Conservation (phyloP, 371 early-diverging fungal genomes). For the Polyrhizophydium stewartii region DNA sequence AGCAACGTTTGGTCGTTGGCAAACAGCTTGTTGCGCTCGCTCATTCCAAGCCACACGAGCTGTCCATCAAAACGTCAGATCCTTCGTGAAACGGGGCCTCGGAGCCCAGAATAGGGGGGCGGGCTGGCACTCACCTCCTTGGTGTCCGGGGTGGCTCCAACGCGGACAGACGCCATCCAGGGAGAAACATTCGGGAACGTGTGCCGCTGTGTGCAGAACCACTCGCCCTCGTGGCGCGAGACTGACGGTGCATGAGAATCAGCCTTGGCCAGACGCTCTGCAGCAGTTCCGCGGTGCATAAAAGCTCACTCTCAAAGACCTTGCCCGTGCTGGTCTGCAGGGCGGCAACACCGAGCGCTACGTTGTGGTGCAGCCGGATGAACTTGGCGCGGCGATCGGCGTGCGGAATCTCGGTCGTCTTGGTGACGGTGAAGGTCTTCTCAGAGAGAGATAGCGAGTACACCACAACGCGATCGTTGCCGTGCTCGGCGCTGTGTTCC, state of each 20-base stretch:
- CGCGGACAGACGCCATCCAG: slow-evolving; percentile 61
- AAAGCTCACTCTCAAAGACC: slow-evolving; percentile 29
- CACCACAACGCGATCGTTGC: neutral
- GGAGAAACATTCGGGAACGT: slow-evolving; percentile 58
- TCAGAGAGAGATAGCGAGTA: neutral
- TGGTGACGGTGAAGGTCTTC: neutral
- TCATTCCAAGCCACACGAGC: slow-evolving; percentile 63
- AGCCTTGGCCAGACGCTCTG: neutral
- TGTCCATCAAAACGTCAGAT: neutral
- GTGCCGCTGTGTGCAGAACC: slow-evolving; percentile 8
- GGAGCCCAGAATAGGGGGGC: too few relatives aligned
- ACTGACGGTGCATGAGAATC: neutral
- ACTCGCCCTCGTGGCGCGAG: neutral
- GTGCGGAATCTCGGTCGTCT: slow-evolving; percentile 1
- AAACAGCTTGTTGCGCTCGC: slow-evolving; percentile 77
- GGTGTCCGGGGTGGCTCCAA: slow-evolving; percentile 31
- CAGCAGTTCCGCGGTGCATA: neutral
- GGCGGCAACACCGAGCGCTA: slow-evolving; percentile 20
- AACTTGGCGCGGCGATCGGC: neutral
- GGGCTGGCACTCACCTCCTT: slow-evolving; percentile 28
- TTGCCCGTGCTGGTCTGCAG: slow-evolving; percentile 44
- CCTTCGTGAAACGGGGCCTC: too few relatives aligned
- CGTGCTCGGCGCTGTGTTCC: neutral
- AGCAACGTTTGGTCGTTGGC: slow-evolving; percentile 64
- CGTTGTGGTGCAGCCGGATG: slow-evolving; percentile 11